These are phyloP conservation scores for Chalciporus sphaerocephalus DNA, from an alignment of 768 basidiomycete genomes.

Conservation along the genomic window DNA sequence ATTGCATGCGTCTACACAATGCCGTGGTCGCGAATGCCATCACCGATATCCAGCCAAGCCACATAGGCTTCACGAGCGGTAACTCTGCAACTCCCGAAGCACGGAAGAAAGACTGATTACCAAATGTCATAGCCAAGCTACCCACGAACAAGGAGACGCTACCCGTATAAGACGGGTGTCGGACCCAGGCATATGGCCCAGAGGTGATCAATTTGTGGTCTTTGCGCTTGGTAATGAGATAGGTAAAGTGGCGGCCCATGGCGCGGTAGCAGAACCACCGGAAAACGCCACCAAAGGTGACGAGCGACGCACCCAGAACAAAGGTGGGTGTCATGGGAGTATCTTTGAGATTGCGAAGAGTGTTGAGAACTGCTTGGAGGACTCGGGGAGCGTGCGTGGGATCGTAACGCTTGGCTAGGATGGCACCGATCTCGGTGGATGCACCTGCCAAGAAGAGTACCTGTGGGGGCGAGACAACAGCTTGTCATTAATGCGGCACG, in stretches of 20 bases:
- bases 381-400: too few species aligned
- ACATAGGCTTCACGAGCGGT: neutral
- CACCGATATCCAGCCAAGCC: neutral
- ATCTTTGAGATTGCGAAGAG: too few species aligned
- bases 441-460: too few species aligned
- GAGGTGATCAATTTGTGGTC: conserved; percentile 18
- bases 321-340: conserved; percentile 8
- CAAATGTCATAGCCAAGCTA: neutral
- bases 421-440: too few species aligned
- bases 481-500: too few species aligned
- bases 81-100: neutral
- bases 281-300: conserved; percentile 5
- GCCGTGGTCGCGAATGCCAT: neutral
- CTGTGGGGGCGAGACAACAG: too few species aligned
- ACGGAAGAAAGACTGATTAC: neutral
- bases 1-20: neutral
- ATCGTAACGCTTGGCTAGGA: too few species aligned
- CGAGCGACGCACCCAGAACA: conserved; percentile 16
- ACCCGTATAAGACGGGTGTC: too few species aligned
- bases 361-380: too few species aligned
- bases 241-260: conserved; percentile 29
- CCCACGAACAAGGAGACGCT: too few species aligned
- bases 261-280: conserved; percentile 25
- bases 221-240: conserved; percentile 22
- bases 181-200: conserved; percentile 29